Evolutionary conservation across 768 basidiomycete species (phyloP).

Genomic region (Daedaleopsis sinensis): DNA sequence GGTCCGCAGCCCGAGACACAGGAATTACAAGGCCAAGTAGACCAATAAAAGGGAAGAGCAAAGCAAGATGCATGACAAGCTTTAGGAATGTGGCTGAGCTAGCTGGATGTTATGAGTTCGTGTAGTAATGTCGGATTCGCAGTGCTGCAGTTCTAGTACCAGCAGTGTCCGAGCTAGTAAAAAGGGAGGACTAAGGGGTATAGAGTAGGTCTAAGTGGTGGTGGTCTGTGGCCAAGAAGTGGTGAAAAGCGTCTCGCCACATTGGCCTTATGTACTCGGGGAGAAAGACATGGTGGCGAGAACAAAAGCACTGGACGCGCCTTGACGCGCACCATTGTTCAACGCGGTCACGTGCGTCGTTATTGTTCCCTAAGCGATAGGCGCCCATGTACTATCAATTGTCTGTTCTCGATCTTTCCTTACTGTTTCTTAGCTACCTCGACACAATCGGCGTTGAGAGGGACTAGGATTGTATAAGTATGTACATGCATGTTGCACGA

Average conservation of each 20-base stretch:
- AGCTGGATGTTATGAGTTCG: neutral
- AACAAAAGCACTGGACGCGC: constrained; percentile 5
- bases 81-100: constrained; percentile 17
- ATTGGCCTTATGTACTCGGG: neutral
- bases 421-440: too few relatives aligned
- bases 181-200: neutral
- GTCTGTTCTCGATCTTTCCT: neutral
- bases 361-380: constrained; percentile 16
- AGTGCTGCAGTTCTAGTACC: neutral
- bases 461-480: too few relatives aligned
- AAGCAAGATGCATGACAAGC: constrained; percentile 12
- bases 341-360: constrained; percentile 18
- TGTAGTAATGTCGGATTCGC: too few relatives aligned
- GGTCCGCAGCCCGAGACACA: constrained; percentile 37
- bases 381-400: neutral
- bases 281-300: neutral
- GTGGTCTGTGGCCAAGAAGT: neutral
- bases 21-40: constrained; percentile 36
- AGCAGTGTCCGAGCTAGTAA: neutral
- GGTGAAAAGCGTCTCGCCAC: constrained; percentile 5
- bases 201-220: neutral
- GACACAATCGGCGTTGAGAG: too few relatives aligned
- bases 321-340: constrained; percentile 11
- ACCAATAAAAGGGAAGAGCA: constrained; percentile 15
- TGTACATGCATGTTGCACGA: too few relatives aligned